Evolutionary conservation across 2,329 filamentous ascomycete genomes (phyloP), one percentile per base, ranked within the genome.

Genomic region (Volutella citrinella): DNA sequence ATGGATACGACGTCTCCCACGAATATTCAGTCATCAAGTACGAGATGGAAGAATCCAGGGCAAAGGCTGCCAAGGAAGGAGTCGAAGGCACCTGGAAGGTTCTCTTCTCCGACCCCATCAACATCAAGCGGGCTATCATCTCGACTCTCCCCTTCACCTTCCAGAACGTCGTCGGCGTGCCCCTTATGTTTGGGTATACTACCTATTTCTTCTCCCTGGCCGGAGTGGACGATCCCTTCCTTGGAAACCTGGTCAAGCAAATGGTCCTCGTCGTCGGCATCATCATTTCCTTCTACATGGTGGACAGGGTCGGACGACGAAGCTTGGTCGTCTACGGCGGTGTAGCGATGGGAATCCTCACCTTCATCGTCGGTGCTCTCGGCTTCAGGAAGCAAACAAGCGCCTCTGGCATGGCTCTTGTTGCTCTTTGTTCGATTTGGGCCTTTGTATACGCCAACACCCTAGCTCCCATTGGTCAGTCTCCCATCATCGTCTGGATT

Each of bases 121-220:
- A 51, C 30, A 30, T 45, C 12, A 46, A 48, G 32, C 43, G 43
- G 4, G 38, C 38, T 10, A 10, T 49, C 13, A 49, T 51, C 17
- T 42, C 49, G 2, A 42, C 40, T 1, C 30, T 52, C n/a, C n/a
- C n/a, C n/a, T n/a, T n/a, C n/a, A n/a, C n/a, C n/a, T n/a, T n/a
- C n/a, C n/a, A n/a, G n/a, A 47, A 48, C 15, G 32, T 48, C 17
- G 44, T 49, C 8, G 49, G 48, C 7, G 44, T 46, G 3, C 48
- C 48, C 1, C 36, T 52, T 3, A 43, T 52, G 30, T 50, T 48
- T 23, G 38, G 38, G 11, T 52, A 51, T 20, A 42, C 46, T 3
- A 48, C 40, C 15, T 52, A 51, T 14, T 52, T 52, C 27, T 51
- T 52, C 32, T 29, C 44, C 21, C 42, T 49, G 3, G 46, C 48